phyloP scores from a whole-genome alignment of 768 basidiomycete genomes.

The Rhodosporidiobolus sp. region DNA sequence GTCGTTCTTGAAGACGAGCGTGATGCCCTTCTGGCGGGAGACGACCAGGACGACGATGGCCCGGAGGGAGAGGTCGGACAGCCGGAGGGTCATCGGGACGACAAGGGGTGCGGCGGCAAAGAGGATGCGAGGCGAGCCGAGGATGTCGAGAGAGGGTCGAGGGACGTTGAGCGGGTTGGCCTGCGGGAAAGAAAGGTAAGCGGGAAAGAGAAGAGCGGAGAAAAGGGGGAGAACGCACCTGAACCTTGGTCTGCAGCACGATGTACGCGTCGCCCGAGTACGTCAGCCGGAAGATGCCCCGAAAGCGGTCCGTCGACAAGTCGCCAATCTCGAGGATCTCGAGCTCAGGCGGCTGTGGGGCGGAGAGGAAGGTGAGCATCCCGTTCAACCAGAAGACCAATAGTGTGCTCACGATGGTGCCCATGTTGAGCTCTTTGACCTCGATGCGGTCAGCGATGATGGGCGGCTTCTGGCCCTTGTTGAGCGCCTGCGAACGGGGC shows the following conservation, averaged over 20 bases:
- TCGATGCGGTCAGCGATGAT: slow-evolving; percentile 97
- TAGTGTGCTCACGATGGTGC: slow-evolving; percentile 67
- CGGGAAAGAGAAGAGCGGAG: not conserved
- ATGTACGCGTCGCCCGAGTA: slow-evolving; percentile 90
- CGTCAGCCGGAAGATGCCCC: slow-evolving; percentile 92
- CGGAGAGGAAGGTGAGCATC: not conserved
- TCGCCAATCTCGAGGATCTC: slow-evolving; percentile 98
- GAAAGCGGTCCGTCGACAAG: slow-evolving; percentile 88
- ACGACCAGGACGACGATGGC: slow-evolving; percentile 98
- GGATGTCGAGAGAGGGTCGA: slow-evolving; percentile 80
- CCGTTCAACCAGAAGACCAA: slow-evolving; percentile 12
- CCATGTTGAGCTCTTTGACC: slow-evolving; percentile 99
- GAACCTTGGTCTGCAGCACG: slow-evolving; percentile 83
- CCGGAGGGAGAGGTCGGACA: slow-evolving; percentile 88
- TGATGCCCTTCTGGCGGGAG: slow-evolving; percentile 95
- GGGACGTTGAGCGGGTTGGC: slow-evolving; percentile 94
- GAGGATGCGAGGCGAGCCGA: slow-evolving; percentile 80
- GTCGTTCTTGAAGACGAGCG: slow-evolving; percentile 98
- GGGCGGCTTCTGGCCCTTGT: slow-evolving; percentile 95
- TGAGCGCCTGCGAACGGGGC: slow-evolving; percentile 60
- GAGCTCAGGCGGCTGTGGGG: slow-evolving; percentile 80
- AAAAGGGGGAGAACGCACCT: slow-evolving; percentile 56
- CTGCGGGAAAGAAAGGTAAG: slow-evolving; percentile 50
- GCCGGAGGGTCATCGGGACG: slow-evolving; percentile 94
- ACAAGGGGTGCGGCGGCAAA: slow-evolving; percentile 92